These are phyloP conservation scores for Wickerhamomyces sp. DNA, from an alignment of 1,139 yeast genomes.

Conservation along the genomic window DNA sequence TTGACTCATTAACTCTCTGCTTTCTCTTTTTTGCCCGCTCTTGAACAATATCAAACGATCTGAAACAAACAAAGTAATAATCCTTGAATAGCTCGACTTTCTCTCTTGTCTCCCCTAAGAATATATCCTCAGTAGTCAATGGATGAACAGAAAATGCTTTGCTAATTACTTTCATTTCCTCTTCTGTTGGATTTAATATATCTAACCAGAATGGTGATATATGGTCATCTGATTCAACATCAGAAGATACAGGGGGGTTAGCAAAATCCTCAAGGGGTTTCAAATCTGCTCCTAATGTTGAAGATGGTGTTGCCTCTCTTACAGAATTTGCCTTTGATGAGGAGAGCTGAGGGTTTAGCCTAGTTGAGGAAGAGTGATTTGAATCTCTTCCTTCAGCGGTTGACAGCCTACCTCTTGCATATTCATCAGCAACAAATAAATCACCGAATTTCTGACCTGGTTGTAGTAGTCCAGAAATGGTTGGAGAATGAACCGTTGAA, in stretches of 20 bases:
- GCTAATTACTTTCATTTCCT: constrained; percentile 89
- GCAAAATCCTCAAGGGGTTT: constrained; percentile 20
- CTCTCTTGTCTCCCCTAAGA: constrained; percentile 89
- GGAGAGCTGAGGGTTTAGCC: constrained; percentile 2
- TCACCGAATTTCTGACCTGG: constrained; percentile 48
- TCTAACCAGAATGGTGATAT: constrained; percentile 83
- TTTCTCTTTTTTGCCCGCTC: constrained; percentile 44
- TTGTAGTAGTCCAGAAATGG: constrained; percentile 73
- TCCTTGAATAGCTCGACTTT: constrained; percentile 88
- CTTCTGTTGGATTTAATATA: constrained; percentile 88
- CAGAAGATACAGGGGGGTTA: constrained; percentile 12
- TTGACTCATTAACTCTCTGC: constrained; percentile 9
- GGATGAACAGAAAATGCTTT: constrained; percentile 95
- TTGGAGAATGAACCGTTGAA: constrained; percentile 85
- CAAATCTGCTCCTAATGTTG: constrained; percentile 4
- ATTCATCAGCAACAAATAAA: constrained; percentile 38
- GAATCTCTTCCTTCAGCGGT: background rate
- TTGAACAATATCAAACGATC: constrained; percentile 84
- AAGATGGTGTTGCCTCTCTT: constrained; percentile 8
- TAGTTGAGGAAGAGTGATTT: background rate
- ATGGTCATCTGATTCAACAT: constrained; percentile 21
- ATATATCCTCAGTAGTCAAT: constrained; percentile 91
- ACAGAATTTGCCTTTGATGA: constrained; percentile 3
- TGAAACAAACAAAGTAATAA: constrained; percentile 88
- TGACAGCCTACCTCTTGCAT: constrained; percentile 10